Evolutionary conservation across 805 yeast genomes (phyloP).

Genomic region (Saturnispora zaruensis): DNA sequence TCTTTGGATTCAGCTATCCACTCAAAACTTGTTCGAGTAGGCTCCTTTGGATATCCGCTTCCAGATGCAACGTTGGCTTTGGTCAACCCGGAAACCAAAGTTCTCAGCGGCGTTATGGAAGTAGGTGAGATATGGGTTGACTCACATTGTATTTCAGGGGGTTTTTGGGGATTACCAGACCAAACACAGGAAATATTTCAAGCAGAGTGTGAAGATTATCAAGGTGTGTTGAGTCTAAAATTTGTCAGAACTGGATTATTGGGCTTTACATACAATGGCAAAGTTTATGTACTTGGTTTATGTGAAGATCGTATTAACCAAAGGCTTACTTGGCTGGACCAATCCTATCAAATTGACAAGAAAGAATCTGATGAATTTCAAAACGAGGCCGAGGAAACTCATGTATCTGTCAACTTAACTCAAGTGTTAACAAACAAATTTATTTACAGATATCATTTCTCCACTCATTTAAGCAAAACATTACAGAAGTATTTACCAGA

Average conservation of each 20-base stretch:
- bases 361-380: constrained; percentile 4
- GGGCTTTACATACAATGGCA: constrained; percentile 84
- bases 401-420: constrained; percentile 1
- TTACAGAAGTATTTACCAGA: constrained; percentile 73
- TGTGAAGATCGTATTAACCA: constrained; percentile 90
- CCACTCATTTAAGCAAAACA: constrained; percentile 80
- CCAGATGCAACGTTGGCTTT: constrained; percentile 92
- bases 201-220: constrained; percentile 68
- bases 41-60: constrained; percentile 88
- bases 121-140: constrained; percentile 99
- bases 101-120: constrained; percentile 63
- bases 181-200: constrained; percentile 73
- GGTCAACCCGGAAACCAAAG: constrained; percentile 85
- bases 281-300: constrained; percentile 77
- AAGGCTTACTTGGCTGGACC: constrained; percentile 57
- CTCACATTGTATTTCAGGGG: constrained; percentile 83
- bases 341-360: constrained; percentile 25
- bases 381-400: not conserved
- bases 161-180: constrained; percentile 64
- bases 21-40: constrained; percentile 49
- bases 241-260: constrained; percentile 85
- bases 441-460: constrained; percentile 58
- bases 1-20: constrained; percentile 25
- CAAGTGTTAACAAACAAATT: constrained; percentile 8
- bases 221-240: constrained; percentile 62